Evolutionary conservation across 225 moss, liverwort and hornwort genomes (phyloP).

Genomic region (Asterella californica): DNA sequence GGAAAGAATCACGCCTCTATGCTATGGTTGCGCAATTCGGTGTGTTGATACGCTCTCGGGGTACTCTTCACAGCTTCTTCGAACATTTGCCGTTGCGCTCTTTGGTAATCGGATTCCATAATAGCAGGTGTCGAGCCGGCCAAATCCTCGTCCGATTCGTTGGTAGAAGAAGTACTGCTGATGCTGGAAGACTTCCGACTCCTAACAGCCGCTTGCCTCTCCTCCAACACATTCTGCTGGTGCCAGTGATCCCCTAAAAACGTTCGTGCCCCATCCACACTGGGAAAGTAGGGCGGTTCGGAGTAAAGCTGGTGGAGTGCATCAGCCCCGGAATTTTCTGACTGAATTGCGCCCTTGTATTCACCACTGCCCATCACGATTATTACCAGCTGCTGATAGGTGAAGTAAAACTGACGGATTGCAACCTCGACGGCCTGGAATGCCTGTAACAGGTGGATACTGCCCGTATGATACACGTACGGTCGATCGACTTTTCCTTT

Average conservation of each 20-base stretch:
- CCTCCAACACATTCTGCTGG: slow-evolving; percentile 43
- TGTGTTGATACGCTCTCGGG: slow-evolving; percentile 4
- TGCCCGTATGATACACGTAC: slow-evolving; percentile 47
- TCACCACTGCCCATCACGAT: slow-evolving; percentile 82
- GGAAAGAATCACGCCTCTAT: slow-evolving; percentile 15
- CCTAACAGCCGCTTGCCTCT: slow-evolving; percentile 40
- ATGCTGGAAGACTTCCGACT: slow-evolving; percentile 32
- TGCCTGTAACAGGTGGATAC: slow-evolving; percentile 73
- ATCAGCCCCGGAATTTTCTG: slow-evolving; percentile 52
- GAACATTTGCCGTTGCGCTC: slow-evolving; percentile 16
- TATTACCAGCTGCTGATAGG: slow-evolving; percentile 78
- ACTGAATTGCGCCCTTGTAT: slow-evolving; percentile 53
- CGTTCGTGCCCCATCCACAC: slow-evolving; percentile 76
- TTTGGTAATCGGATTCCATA: slow-evolving; percentile 12
- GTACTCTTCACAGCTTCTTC: slow-evolving; percentile 17
- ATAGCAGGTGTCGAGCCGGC: background rate
- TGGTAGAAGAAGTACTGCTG: slow-evolving; percentile 3
- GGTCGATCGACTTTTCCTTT: slow-evolving; percentile 42
- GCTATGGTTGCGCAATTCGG: slow-evolving; percentile 3
- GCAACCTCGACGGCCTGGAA: slow-evolving; percentile 75
- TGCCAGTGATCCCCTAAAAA: slow-evolving; percentile 72
- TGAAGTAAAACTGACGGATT: slow-evolving; percentile 81
- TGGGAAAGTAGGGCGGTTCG: slow-evolving; percentile 81
- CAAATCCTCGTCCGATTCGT: slow-evolving; percentile 13
- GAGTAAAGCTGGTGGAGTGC: slow-evolving; percentile 73